Conservation (phyloP, 345 rosid species). For the Arabidopsis arenosa region DNA sequence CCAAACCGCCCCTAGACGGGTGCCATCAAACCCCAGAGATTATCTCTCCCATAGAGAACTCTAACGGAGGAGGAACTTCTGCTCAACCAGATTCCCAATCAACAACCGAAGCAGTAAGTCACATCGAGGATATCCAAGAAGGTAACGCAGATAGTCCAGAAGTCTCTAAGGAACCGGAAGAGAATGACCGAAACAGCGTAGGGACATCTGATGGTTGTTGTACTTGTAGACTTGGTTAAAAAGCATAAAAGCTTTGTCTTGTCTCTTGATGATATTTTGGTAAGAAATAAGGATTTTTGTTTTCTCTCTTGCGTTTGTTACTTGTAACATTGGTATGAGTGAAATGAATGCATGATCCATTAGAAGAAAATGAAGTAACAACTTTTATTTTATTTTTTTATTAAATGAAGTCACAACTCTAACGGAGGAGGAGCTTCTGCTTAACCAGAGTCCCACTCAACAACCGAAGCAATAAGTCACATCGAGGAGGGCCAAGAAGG, state of each 20-base stretch:
- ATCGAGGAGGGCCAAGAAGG: constrained; percentile 25
- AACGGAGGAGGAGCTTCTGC: constrained; percentile 26
- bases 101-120: not conserved
- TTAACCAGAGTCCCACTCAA: constrained; percentile 14
- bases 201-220: constrained; percentile 30
- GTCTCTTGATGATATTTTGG: constrained; percentile 5
- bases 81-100: constrained; percentile 18
- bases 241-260: not conserved
- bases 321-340: not conserved
- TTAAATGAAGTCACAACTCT: not conserved
- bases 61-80: constrained; percentile 28
- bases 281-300: too few relatives aligned
- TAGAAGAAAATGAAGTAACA: not conserved
- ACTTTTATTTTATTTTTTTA: too few relatives aligned
- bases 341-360: constrained; percentile 6
- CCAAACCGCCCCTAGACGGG: constrained; percentile 32
- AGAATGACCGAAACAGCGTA: constrained; percentile 18
- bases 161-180: constrained; percentile 10
- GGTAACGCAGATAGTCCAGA: not conserved
- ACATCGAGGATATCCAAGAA: constrained; percentile 21
- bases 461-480: not conserved
- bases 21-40: constrained; percentile 19
- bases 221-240: constrained; percentile 21
- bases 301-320: not conserved
- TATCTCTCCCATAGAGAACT: constrained; percentile 13